These are phyloP conservation scores for Sporothrix protearum DNA, from an alignment of 2,329 filamentous ascomycete genomes.

Conservation along the genomic window DNA sequence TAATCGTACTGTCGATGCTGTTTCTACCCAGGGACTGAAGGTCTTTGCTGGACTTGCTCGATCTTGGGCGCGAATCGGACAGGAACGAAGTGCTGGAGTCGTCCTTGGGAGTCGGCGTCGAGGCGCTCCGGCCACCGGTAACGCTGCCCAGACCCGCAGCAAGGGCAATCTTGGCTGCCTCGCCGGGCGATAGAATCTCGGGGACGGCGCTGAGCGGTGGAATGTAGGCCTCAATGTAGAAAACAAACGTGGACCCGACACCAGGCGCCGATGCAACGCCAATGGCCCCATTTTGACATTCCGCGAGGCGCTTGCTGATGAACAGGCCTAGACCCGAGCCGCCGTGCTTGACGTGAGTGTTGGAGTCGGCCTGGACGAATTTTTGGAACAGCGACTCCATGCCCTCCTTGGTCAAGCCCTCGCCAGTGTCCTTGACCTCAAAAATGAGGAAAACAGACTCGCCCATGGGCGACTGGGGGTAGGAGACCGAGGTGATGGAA, in stretches of 20 bases:
- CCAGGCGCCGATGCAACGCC: constrained; percentile 67
- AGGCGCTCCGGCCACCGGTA: not conserved
- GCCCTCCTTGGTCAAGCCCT: constrained; percentile 67
- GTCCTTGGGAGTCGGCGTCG: not conserved
- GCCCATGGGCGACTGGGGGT: constrained; percentile 23
- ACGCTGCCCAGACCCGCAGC: constrained; percentile 5
- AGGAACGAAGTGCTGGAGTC: not conserved
- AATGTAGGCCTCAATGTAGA: constrained; percentile 62
- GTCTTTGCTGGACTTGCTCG: not conserved
- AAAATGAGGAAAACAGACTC: constrained; percentile 65
- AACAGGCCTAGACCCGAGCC: constrained; percentile 76
- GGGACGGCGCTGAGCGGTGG: constrained; percentile 41
- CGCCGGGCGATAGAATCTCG: constrained; percentile 36
- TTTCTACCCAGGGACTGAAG: not conserved
- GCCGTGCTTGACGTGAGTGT: constrained; percentile 74
- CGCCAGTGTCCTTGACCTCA: constrained; percentile 72
- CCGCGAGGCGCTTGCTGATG: constrained; percentile 73
- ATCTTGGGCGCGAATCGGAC: not conserved
- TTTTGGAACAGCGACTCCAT: constrained; percentile 72
- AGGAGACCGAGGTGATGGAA: not conserved
- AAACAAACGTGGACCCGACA: constrained; percentile 70
- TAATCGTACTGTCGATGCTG: not conserved
- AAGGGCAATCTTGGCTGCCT: constrained; percentile 23
- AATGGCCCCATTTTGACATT: constrained; percentile 76
- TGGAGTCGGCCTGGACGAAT: constrained; percentile 73